Percentiles rank a stretch among this genome's conserved stretches.
phyloP scores from a whole-genome alignment of 306 rosid species.

The Vigna mungo region DNA sequence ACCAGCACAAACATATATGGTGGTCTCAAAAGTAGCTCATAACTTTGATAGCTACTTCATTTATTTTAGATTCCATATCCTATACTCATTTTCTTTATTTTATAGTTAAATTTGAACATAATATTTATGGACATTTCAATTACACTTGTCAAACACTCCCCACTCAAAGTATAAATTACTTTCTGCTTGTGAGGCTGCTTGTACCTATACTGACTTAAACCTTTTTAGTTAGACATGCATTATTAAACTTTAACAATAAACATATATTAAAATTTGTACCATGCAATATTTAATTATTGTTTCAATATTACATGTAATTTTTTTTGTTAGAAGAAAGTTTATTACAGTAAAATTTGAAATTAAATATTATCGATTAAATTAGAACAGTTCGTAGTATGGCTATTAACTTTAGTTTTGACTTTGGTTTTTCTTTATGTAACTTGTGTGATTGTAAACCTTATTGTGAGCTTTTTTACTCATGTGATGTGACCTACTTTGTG shows the following conservation, averaged over 20 bases:
- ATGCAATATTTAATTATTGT: not conserved
- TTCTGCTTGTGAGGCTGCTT: not conserved
- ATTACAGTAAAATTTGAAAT: too few relatives aligned
- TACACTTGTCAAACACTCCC: not conserved
- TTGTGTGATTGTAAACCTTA: not conserved
- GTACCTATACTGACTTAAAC: not conserved
- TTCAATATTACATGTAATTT: too few relatives aligned
- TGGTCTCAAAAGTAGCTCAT: not conserved
- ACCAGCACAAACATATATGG: not conserved
- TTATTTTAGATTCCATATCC: not conserved
- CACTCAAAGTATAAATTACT: not conserved
- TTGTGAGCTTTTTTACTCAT: not conserved
- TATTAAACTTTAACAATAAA: not conserved
- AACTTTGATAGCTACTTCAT: not conserved
- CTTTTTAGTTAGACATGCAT: not conserved
- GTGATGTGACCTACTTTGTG: not conserved
- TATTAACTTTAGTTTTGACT: not conserved
- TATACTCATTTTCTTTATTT: not conserved
- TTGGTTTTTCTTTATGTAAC: too few relatives aligned
- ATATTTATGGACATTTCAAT: not conserved
- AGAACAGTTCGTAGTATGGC: too few relatives aligned
- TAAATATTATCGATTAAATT: too few relatives aligned
- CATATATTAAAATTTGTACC: not conserved
- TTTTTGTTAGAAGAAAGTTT: too few relatives aligned
- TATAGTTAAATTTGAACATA: not conserved